Evolutionary conservation across 257 asterid species (phyloP), one percentile per base, ranked within the genome.

Genomic region (Datura wrightii): DNA sequence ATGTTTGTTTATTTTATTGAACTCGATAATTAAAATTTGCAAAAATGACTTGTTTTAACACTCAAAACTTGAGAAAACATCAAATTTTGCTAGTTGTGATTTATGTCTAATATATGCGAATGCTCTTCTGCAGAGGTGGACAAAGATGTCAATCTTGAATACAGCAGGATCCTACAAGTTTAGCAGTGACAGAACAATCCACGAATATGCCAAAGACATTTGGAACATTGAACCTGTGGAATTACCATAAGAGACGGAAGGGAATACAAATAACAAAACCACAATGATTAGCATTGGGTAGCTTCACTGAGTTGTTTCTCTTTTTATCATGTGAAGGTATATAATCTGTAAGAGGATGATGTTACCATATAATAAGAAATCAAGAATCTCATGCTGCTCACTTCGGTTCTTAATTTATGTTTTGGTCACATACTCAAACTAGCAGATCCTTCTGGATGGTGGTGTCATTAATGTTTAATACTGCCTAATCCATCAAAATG

Each of bases 151-250:
- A 50, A 94, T 94, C 88, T 44, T 94, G 93, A 94, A 94, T 60
- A 92, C 97, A 53, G 94, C 97, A 9, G 95, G 97, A 56, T 92
- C 96, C 44, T 88, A 41, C 93, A 94, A 92, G 90, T 95, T 93
- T 92, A 95, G 98, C 94, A 92, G 98, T 46, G 97, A 93, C 86
- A 85, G 98, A 83, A 95, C 97, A 5, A 93, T 92, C 80, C 93
- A 88, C 53, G 94, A 93, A 85, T 95, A 95, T n/a, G 96, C 98
- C 46, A 89, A 87, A 82, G 96, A 92, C 85, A 95, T 92, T 46
- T 95, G 98, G 97, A 83, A 87, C 85, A 92, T 95, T 84, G 70
- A 89, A 67, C 94, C 93, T 36, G 84, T 93, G 8, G 87, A 90
- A 56, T 81, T 90, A 34, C 87, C 76, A 6, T 90, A 87, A 50